Evolutionary conservation across 106 monocot species (phyloP).

Genomic region (Apostasia ramifera): DNA sequence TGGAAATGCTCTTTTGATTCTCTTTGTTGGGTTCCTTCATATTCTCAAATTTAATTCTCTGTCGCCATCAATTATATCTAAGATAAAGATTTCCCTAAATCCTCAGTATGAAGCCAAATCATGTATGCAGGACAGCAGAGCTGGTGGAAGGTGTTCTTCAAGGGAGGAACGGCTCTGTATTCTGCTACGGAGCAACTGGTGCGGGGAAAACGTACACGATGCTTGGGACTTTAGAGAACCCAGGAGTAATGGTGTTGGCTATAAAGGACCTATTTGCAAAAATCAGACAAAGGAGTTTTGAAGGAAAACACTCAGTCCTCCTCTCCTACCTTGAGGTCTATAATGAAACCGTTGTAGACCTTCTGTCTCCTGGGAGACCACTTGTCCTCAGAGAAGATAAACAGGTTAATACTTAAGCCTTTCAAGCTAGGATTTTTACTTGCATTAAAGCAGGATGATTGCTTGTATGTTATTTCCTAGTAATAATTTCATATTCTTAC

Average conservation of each 20-base stretch:
- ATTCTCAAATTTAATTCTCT: too few species aligned
- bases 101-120: too few species aligned
- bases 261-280: constrained; percentile 89
- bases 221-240: constrained; percentile 85
- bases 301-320: constrained; percentile 71
- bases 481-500: too few species aligned
- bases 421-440: too few species aligned
- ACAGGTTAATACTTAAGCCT: constrained; percentile 36
- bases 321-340: constrained; percentile 95
- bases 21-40: too few species aligned
- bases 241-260: constrained; percentile 92
- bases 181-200: constrained; percentile 97
- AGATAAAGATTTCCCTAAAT: too few species aligned
- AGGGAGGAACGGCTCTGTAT: constrained; percentile 87
- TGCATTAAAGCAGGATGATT: too few species aligned
- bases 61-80: too few species aligned
- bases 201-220: constrained; percentile 98
- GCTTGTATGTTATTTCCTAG: too few species aligned
- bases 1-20: not conserved
- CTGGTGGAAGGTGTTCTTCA: constrained; percentile 83
- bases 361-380: constrained; percentile 81
- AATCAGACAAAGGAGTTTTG: constrained; percentile 74
- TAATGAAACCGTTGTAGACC: constrained; percentile 89
- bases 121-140: constrained; percentile 54
- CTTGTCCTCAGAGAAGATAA: constrained; percentile 94